Evolutionary conservation across 306 rosid genomes (phyloP).

Genomic region (Adenanthera pavonina): DNA sequence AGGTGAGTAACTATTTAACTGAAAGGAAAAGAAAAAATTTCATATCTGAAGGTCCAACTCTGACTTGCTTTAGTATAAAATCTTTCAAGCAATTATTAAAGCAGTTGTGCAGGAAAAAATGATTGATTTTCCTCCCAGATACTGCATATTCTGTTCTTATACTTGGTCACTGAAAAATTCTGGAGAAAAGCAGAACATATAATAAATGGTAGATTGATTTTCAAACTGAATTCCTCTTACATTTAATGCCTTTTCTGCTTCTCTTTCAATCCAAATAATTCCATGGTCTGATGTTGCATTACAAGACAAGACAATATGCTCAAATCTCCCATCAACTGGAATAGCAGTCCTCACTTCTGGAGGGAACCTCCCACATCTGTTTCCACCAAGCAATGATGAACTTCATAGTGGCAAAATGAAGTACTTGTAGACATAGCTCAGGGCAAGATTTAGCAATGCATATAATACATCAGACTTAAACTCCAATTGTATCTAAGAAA

Average conservation of each 20-base stretch:
- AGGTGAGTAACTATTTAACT: neutral
- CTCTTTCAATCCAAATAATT: constrained; percentile 90
- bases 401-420: constrained; percentile 21
- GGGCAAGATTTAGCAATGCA: constrained; percentile 21
- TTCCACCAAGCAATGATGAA: constrained; percentile 41
- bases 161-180: neutral
- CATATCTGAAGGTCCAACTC: neutral
- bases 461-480: neutral
- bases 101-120: neutral
- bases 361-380: constrained; percentile 98
- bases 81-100: neutral
- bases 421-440: constrained; percentile 15
- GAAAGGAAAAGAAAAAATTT: neutral
- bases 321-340: constrained; percentile 99
- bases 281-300: constrained; percentile 88
- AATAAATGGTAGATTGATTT: constrained; percentile 12
- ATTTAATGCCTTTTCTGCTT: constrained; percentile 85
- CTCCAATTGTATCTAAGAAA: neutral
- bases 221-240: constrained; percentile 56
- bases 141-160: neutral
- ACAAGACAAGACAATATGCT: constrained; percentile 95
- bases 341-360: constrained; percentile 95
- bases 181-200: neutral
- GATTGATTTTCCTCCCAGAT: constrained; percentile 1
- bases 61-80: neutral